Percentiles rank a stretch among this genome's conserved stretches.
These are phyloP conservation scores for Neonectria ditissima DNA, from an alignment of 2,329 filamentous ascomycete species.

Conservation along the genomic window DNA sequence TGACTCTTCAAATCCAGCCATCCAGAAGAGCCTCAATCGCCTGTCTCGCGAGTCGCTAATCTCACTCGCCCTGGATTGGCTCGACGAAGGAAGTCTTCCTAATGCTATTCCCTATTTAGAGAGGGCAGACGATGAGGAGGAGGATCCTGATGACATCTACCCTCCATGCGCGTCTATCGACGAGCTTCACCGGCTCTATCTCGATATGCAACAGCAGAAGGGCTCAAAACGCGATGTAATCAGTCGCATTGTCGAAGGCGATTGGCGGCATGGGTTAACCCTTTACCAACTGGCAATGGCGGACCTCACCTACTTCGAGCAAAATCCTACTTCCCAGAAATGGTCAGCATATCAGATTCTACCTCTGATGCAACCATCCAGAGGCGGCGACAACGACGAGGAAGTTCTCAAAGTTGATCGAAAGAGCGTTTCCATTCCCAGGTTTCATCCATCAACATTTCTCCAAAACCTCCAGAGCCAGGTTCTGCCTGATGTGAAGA, in stretches of 20 bases:
- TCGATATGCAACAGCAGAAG: constrained; percentile 68
- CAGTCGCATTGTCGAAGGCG: constrained; percentile 73
- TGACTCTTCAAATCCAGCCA: constrained; percentile 71
- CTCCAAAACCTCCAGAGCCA: constrained; percentile 80
- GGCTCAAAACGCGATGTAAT: constrained; percentile 73
- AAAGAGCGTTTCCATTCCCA: constrained; percentile 67
- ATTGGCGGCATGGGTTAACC: constrained; percentile 74
- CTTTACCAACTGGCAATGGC: constrained; percentile 77
- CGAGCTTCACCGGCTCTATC: constrained; percentile 75
- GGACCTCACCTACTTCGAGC: constrained; percentile 75
- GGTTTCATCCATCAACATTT: constrained; percentile 85
- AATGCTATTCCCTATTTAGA: constrained; percentile 57
- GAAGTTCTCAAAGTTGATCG: constrained; percentile 57
- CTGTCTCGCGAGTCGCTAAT: constrained; percentile 80
- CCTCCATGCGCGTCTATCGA: constrained; percentile 73
- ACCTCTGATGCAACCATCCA: constrained; percentile 58
- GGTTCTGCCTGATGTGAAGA: constrained; percentile 82
- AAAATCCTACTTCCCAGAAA: constrained; percentile 72
- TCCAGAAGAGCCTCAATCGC: constrained; percentile 74
- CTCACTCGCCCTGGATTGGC: constrained; percentile 80
- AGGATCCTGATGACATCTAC: constrained; percentile 75
- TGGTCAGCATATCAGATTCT: constrained; percentile 73
- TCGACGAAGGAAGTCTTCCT: constrained; percentile 73
- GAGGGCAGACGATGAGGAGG: constrained; percentile 61
- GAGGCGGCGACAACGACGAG: constrained; percentile 55